Evolutionary conservation across 768 basidiomycete genomes (phyloP).

Genomic region (Russula sp.): DNA sequence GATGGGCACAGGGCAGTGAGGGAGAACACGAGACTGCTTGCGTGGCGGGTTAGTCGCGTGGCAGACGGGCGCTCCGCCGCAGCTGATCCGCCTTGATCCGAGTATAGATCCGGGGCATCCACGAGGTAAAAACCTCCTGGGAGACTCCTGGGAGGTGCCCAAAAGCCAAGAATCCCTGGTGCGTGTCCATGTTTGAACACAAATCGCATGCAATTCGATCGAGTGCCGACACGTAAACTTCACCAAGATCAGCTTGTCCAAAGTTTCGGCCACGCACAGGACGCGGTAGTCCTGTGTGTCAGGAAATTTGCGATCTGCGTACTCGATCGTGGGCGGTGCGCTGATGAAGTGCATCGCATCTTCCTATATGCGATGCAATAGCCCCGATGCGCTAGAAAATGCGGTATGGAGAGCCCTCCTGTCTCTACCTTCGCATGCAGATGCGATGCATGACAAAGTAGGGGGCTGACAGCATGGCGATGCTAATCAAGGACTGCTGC

Average conservation of each 20-base stretch:
- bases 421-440: background rate
- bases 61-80: no score
- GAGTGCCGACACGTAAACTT: background rate
- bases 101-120: no score
- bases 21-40: no score
- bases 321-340: background rate
- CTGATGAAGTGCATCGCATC: background rate
- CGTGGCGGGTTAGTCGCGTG: no score
- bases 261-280: background rate
- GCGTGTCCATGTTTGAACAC: background rate
- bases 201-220: background rate
- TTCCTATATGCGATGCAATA: background rate
- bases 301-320: background rate
- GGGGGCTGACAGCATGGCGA: background rate
- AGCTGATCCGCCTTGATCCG: no score
- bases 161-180: background rate
- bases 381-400: background rate
- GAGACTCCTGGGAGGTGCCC: background rate
- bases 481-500: no score
- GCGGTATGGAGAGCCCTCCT: background rate
- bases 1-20: no score
- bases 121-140: no score
- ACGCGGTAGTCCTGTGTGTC: background rate
- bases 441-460: no score
- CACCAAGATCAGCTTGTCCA: background rate